A percentile compares a stretch with the other conserved stretches of the same genome.
phyloP scores from a whole-genome alignment of 2,329 filamentous ascomycete species.

The Talaromyces amestolkiae region DNA sequence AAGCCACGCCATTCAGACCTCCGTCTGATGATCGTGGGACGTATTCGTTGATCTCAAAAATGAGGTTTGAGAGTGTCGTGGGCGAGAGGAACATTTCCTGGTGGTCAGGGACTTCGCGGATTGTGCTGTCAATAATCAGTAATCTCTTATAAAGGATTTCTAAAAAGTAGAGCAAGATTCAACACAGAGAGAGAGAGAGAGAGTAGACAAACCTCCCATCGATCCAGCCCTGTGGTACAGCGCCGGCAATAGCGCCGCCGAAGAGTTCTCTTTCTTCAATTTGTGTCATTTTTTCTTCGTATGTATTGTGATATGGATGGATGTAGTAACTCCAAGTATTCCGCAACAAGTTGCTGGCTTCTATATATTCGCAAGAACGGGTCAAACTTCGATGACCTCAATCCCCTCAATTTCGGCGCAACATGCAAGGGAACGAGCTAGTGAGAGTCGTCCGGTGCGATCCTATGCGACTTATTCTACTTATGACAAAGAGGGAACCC shows the following conservation, averaged over 20 bases:
- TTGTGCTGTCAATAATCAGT: constrained; percentile 25
- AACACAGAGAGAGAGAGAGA: not conserved
- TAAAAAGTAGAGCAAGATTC: too few species aligned
- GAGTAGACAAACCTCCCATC: constrained; percentile 34
- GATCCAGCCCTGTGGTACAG: constrained; percentile 36
- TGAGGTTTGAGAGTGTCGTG: constrained; percentile 79
- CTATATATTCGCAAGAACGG: not conserved
- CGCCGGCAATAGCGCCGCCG: constrained; percentile 36
- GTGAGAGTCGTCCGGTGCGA: not conserved
- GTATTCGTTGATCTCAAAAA: constrained; percentile 86
- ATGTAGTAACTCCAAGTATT: not conserved
- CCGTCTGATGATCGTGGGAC: constrained; percentile 47
- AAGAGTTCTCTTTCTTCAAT: constrained; percentile 33
- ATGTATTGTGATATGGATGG: not conserved
- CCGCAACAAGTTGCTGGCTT: not conserved
- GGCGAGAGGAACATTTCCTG: constrained; percentile 90
- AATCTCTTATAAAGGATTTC: not conserved
- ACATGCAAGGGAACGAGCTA: not conserved
- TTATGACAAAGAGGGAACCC: too few species aligned
- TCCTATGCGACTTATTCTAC: not conserved
- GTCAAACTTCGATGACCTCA: not conserved
- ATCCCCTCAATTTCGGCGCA: not conserved
- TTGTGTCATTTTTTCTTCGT: constrained; percentile 6
- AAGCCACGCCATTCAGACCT: constrained; percentile 25
- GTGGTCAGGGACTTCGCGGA: constrained; percentile 53